Evolutionary conservation across 805 yeast species (phyloP).

Genomic region (Suhomyces emberorum): DNA sequence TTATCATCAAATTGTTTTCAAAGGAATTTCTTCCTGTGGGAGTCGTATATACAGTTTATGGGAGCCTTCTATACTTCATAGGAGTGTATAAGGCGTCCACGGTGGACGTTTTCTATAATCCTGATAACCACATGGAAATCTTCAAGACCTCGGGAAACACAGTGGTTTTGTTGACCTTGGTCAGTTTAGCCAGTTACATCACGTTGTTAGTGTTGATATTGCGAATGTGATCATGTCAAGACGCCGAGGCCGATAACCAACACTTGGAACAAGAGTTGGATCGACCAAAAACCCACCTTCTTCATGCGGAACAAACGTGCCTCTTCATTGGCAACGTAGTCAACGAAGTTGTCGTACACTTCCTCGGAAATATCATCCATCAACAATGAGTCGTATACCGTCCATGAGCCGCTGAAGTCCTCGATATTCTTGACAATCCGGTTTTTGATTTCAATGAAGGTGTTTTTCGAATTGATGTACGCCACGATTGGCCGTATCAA

Average conservation of each 20-base stretch:
- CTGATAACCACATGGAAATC: constrained; percentile 35
- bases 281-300: constrained; percentile 90
- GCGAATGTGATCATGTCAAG: constrained; percentile 32
- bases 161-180: constrained; percentile 48
- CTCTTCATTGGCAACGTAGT: constrained; percentile 86
- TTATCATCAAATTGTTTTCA: constrained; percentile 63
- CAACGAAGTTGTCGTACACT: constrained; percentile 86
- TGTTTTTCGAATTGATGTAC: constrained; percentile 84
- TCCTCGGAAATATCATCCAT: constrained; percentile 90
- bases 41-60: constrained; percentile 60
- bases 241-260: constrained; percentile 81
- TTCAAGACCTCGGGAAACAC: constrained; percentile 61
- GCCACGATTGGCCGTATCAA: constrained; percentile 92
- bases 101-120: constrained; percentile 37
- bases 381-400: constrained; percentile 81
- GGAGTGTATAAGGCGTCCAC: constrained; percentile 36
- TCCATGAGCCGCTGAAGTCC: constrained; percentile 97
- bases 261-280: constrained; percentile 79
- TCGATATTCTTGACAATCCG: constrained; percentile 70
- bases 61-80: constrained; percentile 39
- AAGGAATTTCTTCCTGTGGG: constrained; percentile 66
- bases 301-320: constrained; percentile 66
- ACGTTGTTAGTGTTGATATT: constrained; percentile 50
- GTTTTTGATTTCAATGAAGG: constrained; percentile 84
- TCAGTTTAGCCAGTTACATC: constrained; percentile 51